Conservation (phyloP, 345 rosid genomes). For the Odontarrhena argentea region DNA sequence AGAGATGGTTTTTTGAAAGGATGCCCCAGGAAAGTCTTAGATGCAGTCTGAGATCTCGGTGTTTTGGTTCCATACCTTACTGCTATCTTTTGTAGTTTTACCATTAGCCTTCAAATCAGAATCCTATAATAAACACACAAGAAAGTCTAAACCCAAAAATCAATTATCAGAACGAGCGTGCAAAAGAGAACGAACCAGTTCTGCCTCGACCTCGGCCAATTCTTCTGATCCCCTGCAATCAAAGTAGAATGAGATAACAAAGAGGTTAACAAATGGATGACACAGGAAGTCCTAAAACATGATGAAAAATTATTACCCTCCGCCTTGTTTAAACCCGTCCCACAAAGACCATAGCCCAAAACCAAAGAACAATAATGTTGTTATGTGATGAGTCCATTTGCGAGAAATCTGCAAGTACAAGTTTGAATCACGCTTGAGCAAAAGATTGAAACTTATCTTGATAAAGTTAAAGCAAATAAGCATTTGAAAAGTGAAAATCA, state of each 20-base stretch:
- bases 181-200: conserved; percentile 56
- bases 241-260: conserved; percentile 22
- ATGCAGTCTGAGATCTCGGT: neutral
- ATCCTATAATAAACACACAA: conserved; percentile 48
- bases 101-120: conserved; percentile 64
- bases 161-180: neutral
- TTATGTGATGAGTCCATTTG: conserved; percentile 82
- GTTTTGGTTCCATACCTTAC: conserved; percentile 50
- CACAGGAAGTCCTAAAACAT: neutral
- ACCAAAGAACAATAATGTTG: conserved; percentile 78
- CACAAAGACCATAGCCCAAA: conserved; percentile 90
- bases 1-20: neutral
- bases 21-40: neutral
- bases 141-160: too few relatives aligned
- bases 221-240: conserved; percentile 68
- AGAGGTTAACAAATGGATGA: too few relatives aligned
- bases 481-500: conserved; percentile 32
- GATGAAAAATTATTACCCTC: conserved; percentile 47
- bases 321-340: conserved; percentile 72
- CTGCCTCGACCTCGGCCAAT: conserved; percentile 86
- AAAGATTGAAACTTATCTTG: neutral
- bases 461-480: neutral
- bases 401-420: conserved; percentile 69
- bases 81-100: conserved; percentile 49
- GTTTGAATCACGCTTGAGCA: neutral